Base-by-base conservation (phyloP, 768 basidiomycete genomes). In the Thelephora ganbajun region DNA sequence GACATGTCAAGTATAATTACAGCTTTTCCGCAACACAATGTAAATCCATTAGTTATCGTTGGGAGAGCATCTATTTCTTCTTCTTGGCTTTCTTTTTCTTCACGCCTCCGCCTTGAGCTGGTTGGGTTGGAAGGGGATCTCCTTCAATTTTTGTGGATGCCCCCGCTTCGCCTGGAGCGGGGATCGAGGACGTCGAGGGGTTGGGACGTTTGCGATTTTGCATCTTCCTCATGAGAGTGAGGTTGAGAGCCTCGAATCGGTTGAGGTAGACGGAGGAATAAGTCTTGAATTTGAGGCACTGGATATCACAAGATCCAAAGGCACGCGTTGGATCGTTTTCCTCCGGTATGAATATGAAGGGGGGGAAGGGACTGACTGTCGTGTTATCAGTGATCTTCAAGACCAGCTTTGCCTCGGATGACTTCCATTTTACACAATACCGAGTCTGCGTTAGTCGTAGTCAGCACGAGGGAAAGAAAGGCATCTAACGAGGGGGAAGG, bases 241-340 rank as follows among this genome's bases (percentile, higher is more conserved):
- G 73, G 60, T 94, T 96, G 51, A 98, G 73, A 6, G 82, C 74
- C 64, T 97, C 92, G 67, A 98, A 97, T 55, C 93, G 85, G 71
- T 97, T 96, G 53, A 98, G 80, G 66, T 89, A 90, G 60, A 94
- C 82, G 45, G 87, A 89, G 2, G 92, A 96, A 56, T 83, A 80
- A 1, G 93, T 94, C 64, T 93, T 91, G 72, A 94, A 97, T 64
- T 93, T 96, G 56, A 97, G 72, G 62, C 91, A 94, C 94, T 98
- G 61, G 5, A 20, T 14, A 43, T n/a, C n/a, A n/a, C n/a, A n/a
- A n/a, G n/a, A n/a, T n/a, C n/a, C n/a, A 41, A 43, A 30, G 9
- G 9, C 26, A 4, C 5, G 26, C 26, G 26, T 30, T 30, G 9
- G 26, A 30, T 30, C 26, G 26, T 9, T 4, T 9, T 30, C 5